Base-by-base conservation (phyloP, 2,329 filamentous ascomycete genomes). In the Torrubiella hemipterigena region DNA sequence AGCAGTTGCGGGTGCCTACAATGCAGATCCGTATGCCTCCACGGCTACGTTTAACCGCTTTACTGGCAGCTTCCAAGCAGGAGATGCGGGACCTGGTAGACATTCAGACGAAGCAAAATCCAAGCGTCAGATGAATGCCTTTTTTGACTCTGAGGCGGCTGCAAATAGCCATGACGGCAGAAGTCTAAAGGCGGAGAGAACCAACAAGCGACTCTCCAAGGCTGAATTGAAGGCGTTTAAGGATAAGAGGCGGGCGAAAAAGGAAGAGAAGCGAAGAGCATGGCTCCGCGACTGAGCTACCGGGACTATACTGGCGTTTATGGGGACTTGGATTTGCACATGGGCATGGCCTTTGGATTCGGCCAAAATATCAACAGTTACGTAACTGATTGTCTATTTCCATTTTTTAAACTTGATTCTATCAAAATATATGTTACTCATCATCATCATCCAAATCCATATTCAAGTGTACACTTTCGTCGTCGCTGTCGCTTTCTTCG, bases 61-160 rank as follows among this genome's bases (percentile, higher is more conserved):
- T 58, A 94, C 83, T 1, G 87, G 87, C 27, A 71, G 77, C 42
- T 93, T 83, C 61, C 87, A 95, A 58, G 60, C 67, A 13, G 62
- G 62, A 3, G 69, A 73, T 9, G 62, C 77, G 40, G 77, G 70
- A 4, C 74, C 83, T 2, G 84, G 91, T 32, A 73, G 77, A 31
- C 81, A 87, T 61, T 81, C 76, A 43, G 86, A 94, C 48, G 85
- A 93, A 50, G 81, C 84, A 49, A 95, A 94, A 65, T 80, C 80
- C 37, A 69, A 67, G 31, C 69, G 91, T 27, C 91, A 96, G 60
- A 81, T 96, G 81, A 82, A 83, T 49, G 83, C 86, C 24, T 96
- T 80, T 58, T 98, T 96, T 54, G 89, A 98, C 51, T 87, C 95
- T 26, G 87, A 96, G 54, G 83, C 86, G 5, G 87, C 86, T 4